Evolutionary conservation across 2,329 filamentous ascomycete genomes (phyloP), one percentile per base, ranked within the genome.

Genomic region (Bipolaris oryzae): DNA sequence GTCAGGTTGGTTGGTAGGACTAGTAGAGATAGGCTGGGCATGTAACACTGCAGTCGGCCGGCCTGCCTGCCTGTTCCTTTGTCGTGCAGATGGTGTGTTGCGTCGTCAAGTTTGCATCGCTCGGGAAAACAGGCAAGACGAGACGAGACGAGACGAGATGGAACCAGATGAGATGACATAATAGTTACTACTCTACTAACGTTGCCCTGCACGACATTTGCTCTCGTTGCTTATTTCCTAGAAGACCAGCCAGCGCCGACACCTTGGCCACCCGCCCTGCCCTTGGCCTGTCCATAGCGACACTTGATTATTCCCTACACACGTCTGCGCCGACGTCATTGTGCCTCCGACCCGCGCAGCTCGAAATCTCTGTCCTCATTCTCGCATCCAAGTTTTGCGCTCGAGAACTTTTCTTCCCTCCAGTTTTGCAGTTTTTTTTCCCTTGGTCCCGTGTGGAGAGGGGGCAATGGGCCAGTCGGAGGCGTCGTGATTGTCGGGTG

Each of bases 261-360:
- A 39, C 37, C 33, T n/a, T 34, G 15, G n/a, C 35, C 35, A 38
- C 16, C 7, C 39, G 3, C 39, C 20, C n/a, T n/a, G n/a, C n/a
- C n/a, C n/a, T n/a, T n/a, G n/a, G n/a, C n/a, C 21, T 39, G 18
- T 7, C 25, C 25, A 28, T 28, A 28, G 9, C 25, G 9, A 10
- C 25, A 10, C 9, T 10, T 16, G 15, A 38, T 38, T 38, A 38
- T 16, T 16, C 35, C 35, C 35, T 13, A 7, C 16, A 11, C 20
- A 42, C 20, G 39, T 28, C 39, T 16, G 16, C n/a, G 33, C 25
- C 53, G 31, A 56, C 53, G 53, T 56, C 53, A 48, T 42, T n/a
- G 2, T 13, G 20, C 44, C 28, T 18, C 34, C 34, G 23, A 28
- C 11, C 28, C 28, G 7, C 9, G 44, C 25, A 2, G 7, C 9